Evolutionary conservation across 192 early-diverging fungal species (phyloP).

Genomic region (Entomortierella chlamydospora): DNA sequence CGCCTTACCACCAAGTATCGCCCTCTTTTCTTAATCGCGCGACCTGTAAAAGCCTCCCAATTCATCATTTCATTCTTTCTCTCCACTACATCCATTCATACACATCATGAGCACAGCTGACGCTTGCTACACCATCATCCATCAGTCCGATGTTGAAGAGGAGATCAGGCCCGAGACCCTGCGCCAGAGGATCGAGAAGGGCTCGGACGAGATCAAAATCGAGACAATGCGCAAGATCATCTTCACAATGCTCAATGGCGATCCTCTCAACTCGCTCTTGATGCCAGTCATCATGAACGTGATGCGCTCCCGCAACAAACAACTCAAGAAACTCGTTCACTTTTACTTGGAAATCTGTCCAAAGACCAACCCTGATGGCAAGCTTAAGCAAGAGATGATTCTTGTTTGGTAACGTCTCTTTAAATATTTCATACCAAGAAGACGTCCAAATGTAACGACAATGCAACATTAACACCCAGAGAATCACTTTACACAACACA

Average conservation of each 20-base stretch:
- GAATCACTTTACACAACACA: neutral
- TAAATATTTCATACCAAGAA: too few species aligned
- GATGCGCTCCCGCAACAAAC: slow-evolving; percentile 95
- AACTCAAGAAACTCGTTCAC: slow-evolving; percentile 95
- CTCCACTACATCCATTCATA: neutral
- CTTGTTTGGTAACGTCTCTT: slow-evolving; percentile 77
- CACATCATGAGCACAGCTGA: slow-evolving; percentile 57
- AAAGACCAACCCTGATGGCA: slow-evolving; percentile 90
- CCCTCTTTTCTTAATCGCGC: neutral
- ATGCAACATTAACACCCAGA: neutral
- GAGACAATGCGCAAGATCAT: slow-evolving; percentile 96
- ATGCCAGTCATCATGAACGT: slow-evolving; percentile 99
- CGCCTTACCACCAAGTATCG: neutral
- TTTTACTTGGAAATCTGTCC: slow-evolving; percentile 99
- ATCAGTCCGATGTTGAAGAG: slow-evolving; percentile 72
- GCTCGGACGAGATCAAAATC: slow-evolving; percentile 91
- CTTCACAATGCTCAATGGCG: slow-evolving; percentile 91
- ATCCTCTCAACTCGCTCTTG: slow-evolving; percentile 87
- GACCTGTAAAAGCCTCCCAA: neutral
- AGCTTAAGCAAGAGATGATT: slow-evolving; percentile 95
- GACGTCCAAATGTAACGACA: too few species aligned
- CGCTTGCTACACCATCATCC: slow-evolving; percentile 72
- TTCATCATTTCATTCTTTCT: neutral
- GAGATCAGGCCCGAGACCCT: slow-evolving; percentile 80
- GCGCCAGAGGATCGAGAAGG: slow-evolving; percentile 85